Evolutionary conservation across 305 asterid species (phyloP).

Genomic region (Fraxinus angustifolia): DNA sequence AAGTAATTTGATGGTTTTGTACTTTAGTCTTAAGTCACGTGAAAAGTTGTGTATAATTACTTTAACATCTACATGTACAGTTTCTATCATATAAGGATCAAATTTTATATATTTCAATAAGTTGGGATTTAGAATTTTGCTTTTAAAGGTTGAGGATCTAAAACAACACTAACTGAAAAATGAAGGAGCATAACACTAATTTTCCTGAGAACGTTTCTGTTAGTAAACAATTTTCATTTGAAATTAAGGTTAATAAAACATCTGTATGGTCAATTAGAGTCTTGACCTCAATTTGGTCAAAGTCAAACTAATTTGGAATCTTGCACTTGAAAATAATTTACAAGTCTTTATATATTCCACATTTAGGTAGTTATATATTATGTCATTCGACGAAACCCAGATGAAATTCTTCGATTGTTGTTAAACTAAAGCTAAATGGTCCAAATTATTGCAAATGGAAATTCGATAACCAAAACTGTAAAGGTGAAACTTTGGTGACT

Average conservation of each 20-base stretch:
- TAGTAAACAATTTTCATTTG: not conserved
- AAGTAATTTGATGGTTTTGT: not conserved
- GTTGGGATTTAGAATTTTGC: not conserved
- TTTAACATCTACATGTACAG: not conserved
- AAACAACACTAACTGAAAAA: not conserved
- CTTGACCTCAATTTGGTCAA: conserved; percentile 20
- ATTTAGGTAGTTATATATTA: not conserved
- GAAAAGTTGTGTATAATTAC: too few species aligned
- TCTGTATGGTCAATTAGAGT: conserved; percentile 18
- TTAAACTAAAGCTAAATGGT: not conserved
- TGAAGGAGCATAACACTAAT: not conserved
- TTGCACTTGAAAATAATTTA: conserved; percentile 12
- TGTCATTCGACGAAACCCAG: too few species aligned
- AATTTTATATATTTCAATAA: too few species aligned
- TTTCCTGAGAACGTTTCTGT: not conserved
- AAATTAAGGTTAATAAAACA: not conserved
- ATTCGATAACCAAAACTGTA: not conserved
- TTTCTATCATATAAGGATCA: not conserved
- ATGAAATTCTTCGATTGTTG: not conserved
- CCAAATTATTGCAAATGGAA: not conserved
- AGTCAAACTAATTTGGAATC: conserved; percentile 29
- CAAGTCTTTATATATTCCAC: not conserved
- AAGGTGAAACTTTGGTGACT: not conserved
- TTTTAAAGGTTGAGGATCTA: not conserved
- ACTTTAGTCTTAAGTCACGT: too few species aligned